A percentile compares a stretch with the other conserved stretches of the same genome.
Conservation (phyloP, 495 filamentous ascomycete species). For the Hypoxylon lienhwacheense region DNA sequence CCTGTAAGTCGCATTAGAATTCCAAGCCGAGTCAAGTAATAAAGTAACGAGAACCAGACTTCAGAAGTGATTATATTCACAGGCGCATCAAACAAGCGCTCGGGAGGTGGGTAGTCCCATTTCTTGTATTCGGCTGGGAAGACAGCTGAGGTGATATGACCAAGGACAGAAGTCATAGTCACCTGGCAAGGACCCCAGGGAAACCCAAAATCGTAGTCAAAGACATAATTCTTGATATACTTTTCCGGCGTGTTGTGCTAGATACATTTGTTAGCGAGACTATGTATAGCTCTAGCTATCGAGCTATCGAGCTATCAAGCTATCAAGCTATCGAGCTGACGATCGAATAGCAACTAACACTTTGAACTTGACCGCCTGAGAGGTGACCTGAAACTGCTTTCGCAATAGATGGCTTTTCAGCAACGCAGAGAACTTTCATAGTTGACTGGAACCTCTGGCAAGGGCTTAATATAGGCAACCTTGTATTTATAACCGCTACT, state of each 20-base stretch:
- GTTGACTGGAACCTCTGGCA: constrained; percentile 36
- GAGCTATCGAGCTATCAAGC: background rate
- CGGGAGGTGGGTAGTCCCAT: constrained; percentile 81
- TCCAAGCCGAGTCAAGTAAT: background rate
- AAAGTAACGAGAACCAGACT: constrained; percentile 46
- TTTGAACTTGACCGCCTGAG: constrained; percentile 69
- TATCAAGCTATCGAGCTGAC: background rate
- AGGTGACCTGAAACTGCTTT: constrained; percentile 91
- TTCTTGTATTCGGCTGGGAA: constrained; percentile 69
- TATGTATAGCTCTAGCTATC: background rate
- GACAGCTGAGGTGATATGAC: constrained; percentile 75
- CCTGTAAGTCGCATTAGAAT: constrained; percentile 49
- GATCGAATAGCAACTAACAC: too few relatives aligned
- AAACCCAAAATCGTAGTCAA: constrained; percentile 79
- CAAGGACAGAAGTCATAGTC: constrained; percentile 88
- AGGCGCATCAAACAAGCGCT: constrained; percentile 78
- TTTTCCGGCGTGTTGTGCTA: constrained; percentile 61
- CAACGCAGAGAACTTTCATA: constrained; percentile 80
- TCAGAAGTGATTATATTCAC: constrained; percentile 65
- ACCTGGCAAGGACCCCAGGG: constrained; percentile 82
- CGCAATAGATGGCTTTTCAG: constrained; percentile 95
- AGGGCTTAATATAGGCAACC: too few relatives aligned
- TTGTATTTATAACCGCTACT: background rate
- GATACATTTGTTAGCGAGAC: constrained; percentile 11
- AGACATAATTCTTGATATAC: constrained; percentile 93